Evolutionary conservation across 495 filamentous ascomycete genomes (phyloP).

Genomic region (Halenospora varia): DNA sequence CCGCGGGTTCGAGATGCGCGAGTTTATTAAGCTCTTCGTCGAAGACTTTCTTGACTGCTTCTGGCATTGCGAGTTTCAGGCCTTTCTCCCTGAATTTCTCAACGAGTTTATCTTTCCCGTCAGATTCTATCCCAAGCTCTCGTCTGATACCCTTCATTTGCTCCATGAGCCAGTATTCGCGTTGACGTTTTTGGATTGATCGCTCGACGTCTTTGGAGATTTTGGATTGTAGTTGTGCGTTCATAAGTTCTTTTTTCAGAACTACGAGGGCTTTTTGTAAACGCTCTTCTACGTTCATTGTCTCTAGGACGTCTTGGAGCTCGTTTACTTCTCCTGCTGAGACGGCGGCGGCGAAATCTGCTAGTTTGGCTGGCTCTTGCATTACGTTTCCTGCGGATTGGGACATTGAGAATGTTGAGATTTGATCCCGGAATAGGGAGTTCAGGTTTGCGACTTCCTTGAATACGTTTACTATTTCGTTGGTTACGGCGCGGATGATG

Average conservation of each 20-base stretch:
- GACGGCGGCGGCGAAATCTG: constrained; percentile 95
- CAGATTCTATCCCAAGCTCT: constrained; percentile 92
- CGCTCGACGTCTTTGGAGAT: constrained; percentile 97
- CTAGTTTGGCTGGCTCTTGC: constrained; percentile 89
- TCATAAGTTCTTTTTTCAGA: constrained; percentile 96
- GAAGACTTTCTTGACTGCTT: constrained; percentile 93
- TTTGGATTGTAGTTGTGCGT: constrained; percentile 93
- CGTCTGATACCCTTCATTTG: constrained; percentile 99
- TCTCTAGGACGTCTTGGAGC: constrained; percentile 89
- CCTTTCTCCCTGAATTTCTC: constrained; percentile 97
- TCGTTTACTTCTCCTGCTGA: constrained; percentile 86
- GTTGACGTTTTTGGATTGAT: constrained; percentile 96
- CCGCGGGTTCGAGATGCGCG: constrained; percentile 87
- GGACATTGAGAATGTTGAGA: constrained; percentile 93
- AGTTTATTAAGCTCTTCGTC: constrained; percentile 98
- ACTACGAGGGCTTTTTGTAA: constrained; percentile 86
- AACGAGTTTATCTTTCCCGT: constrained; percentile 96
- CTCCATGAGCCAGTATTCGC: constrained; percentile 99
- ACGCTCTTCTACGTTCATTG: constrained; percentile 83
- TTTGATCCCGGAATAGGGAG: constrained; percentile 94
- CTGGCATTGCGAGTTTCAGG: constrained; percentile 91
- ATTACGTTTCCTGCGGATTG: constrained; percentile 92
- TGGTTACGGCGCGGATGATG: constrained; percentile 84
- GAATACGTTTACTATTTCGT: constrained; percentile 97
- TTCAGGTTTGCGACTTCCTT: constrained; percentile 94